Conservation (phyloP, 495 filamentous ascomycete species). For the Penicillium cinerascens region DNA sequence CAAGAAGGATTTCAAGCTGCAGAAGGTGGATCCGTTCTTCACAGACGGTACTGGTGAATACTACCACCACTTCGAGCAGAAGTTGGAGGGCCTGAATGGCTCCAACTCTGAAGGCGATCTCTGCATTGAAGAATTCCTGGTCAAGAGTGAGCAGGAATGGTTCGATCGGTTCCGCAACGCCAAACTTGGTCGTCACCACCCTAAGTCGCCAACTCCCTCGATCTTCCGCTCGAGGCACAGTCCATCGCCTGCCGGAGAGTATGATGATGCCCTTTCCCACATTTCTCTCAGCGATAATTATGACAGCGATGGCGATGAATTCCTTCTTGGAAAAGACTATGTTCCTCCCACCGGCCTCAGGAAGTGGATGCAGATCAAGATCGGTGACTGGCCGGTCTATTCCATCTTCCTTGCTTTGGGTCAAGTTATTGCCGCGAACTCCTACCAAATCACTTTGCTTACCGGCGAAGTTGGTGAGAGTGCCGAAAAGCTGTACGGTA, state of each 20-base stretch:
- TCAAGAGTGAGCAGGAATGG: slow-evolving; percentile 68
- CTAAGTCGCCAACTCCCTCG: slow-evolving; percentile 41
- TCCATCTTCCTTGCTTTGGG: slow-evolving; percentile 62
- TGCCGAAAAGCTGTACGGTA: slow-evolving; percentile 62
- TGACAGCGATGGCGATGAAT: slow-evolving; percentile 45
- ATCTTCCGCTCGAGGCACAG: slow-evolving; percentile 35
- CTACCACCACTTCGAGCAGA: slow-evolving; percentile 55
- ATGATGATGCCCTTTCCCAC: slow-evolving; percentile 29
- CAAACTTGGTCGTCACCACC: slow-evolving; percentile 39
- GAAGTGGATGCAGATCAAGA: slow-evolving; percentile 47
- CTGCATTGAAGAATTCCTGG: slow-evolving; percentile 64
- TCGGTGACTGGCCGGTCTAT: slow-evolving; percentile 69
- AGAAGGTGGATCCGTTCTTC: slow-evolving; percentile 69
- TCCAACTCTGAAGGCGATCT: slow-evolving; percentile 55
- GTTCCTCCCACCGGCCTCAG: slow-evolving; percentile 61
- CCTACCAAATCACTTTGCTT: slow-evolving; percentile 68
- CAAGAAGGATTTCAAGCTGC: slow-evolving; percentile 61
- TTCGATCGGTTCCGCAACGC: slow-evolving; percentile 60
- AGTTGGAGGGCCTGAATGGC: slow-evolving; percentile 54
- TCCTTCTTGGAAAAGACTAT: slow-evolving; percentile 63
- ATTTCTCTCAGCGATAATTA: slow-evolving; percentile 26
- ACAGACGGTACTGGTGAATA: slow-evolving; percentile 63
- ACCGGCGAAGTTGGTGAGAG: slow-evolving; percentile 61
- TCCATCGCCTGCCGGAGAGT: slow-evolving; percentile 29
- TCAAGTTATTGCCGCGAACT: slow-evolving; percentile 68